A percentile compares a stretch with the other conserved stretches of the same genome.
Evolutionary conservation across 768 basidiomycete species (phyloP).

Genomic region (Amanita brunnescens): DNA sequence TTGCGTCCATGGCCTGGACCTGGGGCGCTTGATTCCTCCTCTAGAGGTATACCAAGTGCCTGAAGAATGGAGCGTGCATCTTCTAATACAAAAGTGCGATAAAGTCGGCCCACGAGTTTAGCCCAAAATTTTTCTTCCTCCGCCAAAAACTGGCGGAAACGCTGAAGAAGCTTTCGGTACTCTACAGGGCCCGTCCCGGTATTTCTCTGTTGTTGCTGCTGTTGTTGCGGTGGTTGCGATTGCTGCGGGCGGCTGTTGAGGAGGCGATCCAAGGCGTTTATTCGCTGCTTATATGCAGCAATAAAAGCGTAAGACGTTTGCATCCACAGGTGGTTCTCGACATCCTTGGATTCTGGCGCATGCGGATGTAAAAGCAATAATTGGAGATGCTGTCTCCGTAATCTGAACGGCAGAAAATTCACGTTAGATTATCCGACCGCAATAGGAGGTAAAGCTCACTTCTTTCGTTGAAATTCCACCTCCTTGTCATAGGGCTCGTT

Average conservation of each 20-base stretch:
- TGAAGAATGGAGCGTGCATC: slow-evolving; percentile 52
- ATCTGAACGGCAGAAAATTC: slow-evolving; percentile 22
- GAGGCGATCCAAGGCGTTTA: slow-evolving; percentile 56
- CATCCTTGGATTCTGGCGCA: slow-evolving; percentile 67
- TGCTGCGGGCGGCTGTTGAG: slow-evolving; percentile 32
- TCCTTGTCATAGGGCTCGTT: slow-evolving; percentile 79
- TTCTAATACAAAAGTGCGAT: slow-evolving; percentile 60
- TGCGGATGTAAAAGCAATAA: slow-evolving; percentile 63
- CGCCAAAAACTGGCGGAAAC: slow-evolving; percentile 84
- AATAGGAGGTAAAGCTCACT: slow-evolving; percentile 40
- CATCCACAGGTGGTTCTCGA: slow-evolving; percentile 85
- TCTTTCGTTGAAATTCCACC: slow-evolving; percentile 79
- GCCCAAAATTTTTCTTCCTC: slow-evolving; percentile 92
- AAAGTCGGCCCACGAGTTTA: slow-evolving; percentile 66
- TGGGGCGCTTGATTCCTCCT: slow-evolving; percentile 21
- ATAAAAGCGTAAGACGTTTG: slow-evolving; percentile 87
- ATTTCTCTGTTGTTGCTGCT: slow-evolving; percentile 23
- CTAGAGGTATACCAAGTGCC: slow-evolving; percentile 44
- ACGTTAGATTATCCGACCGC: slow-evolving; percentile 5
- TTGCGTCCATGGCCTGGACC: slow-evolving; percentile 35
- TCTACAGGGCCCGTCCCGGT: slow-evolving; percentile 61
- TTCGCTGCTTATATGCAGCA: slow-evolving; percentile 68
- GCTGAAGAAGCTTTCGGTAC: slow-evolving; percentile 74
- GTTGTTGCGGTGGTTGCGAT: slow-evolving; percentile 28
- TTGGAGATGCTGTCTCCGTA: slow-evolving; percentile 61